Conservation (phyloP, 352 stramenopile genomes). For the Phytopythium sindhum region DNA sequence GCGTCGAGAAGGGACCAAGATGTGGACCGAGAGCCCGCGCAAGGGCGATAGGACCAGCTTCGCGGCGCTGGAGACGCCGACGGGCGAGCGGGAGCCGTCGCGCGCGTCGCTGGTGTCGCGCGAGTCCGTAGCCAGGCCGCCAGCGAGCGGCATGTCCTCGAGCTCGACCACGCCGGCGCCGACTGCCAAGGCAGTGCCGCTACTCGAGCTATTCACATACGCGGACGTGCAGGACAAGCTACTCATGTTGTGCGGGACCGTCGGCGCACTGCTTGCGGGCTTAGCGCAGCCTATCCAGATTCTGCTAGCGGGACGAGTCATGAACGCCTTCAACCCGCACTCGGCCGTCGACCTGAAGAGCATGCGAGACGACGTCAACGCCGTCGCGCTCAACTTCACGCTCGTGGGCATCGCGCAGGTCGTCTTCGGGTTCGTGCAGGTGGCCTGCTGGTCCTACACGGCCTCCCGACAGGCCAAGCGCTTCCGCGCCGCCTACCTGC, state of each 20-base stretch:
- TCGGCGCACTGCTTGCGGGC: slow-evolving; percentile 24
- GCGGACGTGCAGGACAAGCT: slow-evolving; percentile 29
- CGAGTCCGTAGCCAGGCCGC: background rate
- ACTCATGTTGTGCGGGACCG: slow-evolving; percentile 32
- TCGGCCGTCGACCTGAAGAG: background rate
- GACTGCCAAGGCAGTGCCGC: background rate
- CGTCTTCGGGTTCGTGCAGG: too few relatives aligned
- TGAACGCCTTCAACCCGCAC: slow-evolving; percentile 51
- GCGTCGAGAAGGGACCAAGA: background rate
- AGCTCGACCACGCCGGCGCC: background rate
- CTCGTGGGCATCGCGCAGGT: slow-evolving; percentile 47
- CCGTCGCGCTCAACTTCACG: slow-evolving; percentile 54
- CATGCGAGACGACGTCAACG: slow-evolving; percentile 28
- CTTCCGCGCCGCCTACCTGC: too few relatives aligned
- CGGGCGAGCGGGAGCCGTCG: background rate
- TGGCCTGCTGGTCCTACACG: too few relatives aligned
- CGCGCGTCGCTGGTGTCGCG: background rate
- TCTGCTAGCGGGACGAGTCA: slow-evolving; percentile 38
- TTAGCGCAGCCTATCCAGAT: slow-evolving; percentile 39
- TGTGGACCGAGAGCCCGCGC: background rate
- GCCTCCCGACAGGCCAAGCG: too few relatives aligned
- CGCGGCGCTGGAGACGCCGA: background rate
- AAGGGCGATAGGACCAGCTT: background rate
- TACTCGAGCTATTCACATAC: slow-evolving; percentile 16
- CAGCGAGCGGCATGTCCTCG: background rate